A percentile compares a stretch with the other conserved stretches of the same genome.
Evolutionary conservation across 495 filamentous ascomycete genomes (phyloP).

Genomic region (Lasiosphaeria miniovina): DNA sequence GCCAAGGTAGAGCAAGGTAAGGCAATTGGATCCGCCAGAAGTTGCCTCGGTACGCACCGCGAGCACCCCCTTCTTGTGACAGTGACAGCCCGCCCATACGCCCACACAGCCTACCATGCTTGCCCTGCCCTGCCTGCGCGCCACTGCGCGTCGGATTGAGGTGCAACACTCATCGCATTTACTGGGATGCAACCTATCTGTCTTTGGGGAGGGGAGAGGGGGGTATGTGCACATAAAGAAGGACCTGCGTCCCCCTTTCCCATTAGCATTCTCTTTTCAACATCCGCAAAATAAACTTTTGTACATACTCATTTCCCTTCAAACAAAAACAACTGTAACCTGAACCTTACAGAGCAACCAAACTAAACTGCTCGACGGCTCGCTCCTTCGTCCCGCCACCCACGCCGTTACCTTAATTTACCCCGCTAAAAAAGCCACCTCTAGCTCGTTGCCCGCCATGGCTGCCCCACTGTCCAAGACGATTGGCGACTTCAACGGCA

Average conservation of each 20-base stretch:
- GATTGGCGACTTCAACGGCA: slow-evolving; percentile 69
- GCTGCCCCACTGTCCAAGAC: slow-evolving; percentile 74
- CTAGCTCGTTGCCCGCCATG: slow-evolving; percentile 53
- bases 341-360: background rate
- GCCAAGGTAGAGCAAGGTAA: background rate
- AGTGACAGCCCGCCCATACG: background rate
- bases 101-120: too few relatives aligned
- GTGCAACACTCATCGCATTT: too few relatives aligned
- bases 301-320: too few relatives aligned
- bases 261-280: too few relatives aligned
- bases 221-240: background rate
- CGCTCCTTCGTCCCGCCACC: too few relatives aligned
- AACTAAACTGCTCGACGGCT: background rate
- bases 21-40: background rate
- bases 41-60: background rate
- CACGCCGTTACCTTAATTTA: background rate
- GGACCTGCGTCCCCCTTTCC: background rate
- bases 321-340: background rate
- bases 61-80: background rate
- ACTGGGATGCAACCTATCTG: too few relatives aligned
- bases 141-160: too few relatives aligned
- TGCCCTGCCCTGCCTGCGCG: too few relatives aligned
- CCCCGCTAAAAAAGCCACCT: slow-evolving; percentile 11
- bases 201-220: background rate
- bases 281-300: too few relatives aligned